Conservation (phyloP, 2,329 filamentous ascomycete genomes). For the Ilyonectria sp. region DNA sequence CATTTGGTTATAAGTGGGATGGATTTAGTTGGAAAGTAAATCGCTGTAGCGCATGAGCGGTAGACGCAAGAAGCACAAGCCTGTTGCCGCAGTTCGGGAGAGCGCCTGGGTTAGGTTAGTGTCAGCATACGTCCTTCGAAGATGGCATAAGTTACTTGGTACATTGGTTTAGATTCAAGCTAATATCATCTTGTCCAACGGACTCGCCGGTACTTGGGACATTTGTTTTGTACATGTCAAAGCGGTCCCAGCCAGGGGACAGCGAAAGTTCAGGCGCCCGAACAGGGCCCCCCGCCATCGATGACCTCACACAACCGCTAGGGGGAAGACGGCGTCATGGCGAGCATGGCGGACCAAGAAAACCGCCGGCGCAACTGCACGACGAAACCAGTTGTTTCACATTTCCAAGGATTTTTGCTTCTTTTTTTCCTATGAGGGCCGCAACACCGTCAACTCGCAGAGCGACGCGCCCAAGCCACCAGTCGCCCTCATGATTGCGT, state of each 20-base stretch:
- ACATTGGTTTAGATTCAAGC: neutral
- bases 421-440: slow-evolving; percentile 12
- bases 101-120: neutral
- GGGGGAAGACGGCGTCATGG: slow-evolving; percentile 8
- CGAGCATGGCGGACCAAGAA: slow-evolving; percentile 15
- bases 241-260: neutral
- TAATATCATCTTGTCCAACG: neutral
- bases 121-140: neutral
- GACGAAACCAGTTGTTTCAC: slow-evolving; percentile 7
- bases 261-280: slow-evolving; percentile 30
- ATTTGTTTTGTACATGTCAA: neutral
- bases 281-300: slow-evolving; percentile 19
- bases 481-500: slow-evolving; percentile 26
- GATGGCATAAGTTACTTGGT: neutral
- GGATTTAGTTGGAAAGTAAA: too few species aligned
- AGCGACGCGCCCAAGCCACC: slow-evolving; percentile 9
- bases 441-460: slow-evolving; percentile 11
- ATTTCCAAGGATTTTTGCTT: slow-evolving; percentile 6
- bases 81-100: neutral
- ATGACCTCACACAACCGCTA: slow-evolving; percentile 42
- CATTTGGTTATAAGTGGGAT: neutral
- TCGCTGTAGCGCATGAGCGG: too few species aligned
- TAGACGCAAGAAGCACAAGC: neutral
- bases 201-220: neutral
- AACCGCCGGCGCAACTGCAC: neutral